Base-by-base conservation (phyloP, 768 basidiomycete species). In the Podaxis sp. region DNA sequence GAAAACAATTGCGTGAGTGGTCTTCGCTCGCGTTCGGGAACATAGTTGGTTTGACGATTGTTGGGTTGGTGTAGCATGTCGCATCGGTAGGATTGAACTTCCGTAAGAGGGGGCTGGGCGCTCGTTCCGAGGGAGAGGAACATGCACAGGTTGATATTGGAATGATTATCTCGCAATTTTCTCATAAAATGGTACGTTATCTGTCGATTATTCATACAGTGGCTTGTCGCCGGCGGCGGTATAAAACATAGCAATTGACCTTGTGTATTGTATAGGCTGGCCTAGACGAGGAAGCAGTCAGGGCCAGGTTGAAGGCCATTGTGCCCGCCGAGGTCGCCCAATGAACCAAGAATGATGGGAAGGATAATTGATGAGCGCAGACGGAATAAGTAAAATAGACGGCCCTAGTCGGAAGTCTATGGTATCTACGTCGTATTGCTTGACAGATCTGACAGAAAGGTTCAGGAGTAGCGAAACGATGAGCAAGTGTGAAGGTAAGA, bases 1-100 rank as follows among this genome's bases (percentile, higher is more conserved):
- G 73, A 81, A 64, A 68, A 80, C 63, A 79, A 77, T 56, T 82
- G 80, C 65, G 79, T 80, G 67, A 40, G 75, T 65, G 17, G 15
- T 29, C 36, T 12, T 57, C 60, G 29, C 2, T 9, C 17, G n/a
- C 19, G 22, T 19, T 49, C 11, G 7, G 33, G 33, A 49, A n/a
- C 19, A 17, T 17, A 0, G 9, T 22, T 6, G 22, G 22, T 11
- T 49, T 49, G 47, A 43, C 33, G 8, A 33, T 33, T 9, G 9
- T 33, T 8, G 33, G 41, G 13, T n/a, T n/a, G n/a, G 38, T 13
- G 36, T 51, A 71, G 71, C 58, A 66, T 51, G 58, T 63, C 3
- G 19, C 62, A 17, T 55, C 50, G 6, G 71, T 68, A 22, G 73
- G 73, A 25, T 55, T 73, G 19, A 65, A 67, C 53, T 72, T 72